Percentiles rank a stretch among this genome's conserved stretches.
Evolutionary conservation across 139 green algal genomes (phyloP).

Genomic region (Chlorella sp.): DNA sequence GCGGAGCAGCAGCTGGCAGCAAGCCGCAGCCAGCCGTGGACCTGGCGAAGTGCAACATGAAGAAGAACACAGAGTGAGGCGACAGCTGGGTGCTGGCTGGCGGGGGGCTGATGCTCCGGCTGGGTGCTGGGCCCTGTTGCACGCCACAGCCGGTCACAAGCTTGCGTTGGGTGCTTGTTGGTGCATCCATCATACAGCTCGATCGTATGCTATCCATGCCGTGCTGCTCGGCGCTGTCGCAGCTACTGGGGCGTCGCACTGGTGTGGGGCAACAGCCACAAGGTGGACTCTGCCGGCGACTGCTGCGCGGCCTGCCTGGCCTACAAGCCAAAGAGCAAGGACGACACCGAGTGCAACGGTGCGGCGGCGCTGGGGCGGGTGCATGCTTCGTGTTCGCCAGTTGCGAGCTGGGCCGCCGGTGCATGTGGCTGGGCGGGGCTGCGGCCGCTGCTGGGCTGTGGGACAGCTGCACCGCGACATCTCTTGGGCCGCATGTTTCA

Average conservation of each 20-base stretch:
- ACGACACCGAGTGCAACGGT: slow-evolving; percentile 77
- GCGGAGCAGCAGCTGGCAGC: neutral
- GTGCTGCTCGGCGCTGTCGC: slow-evolving; percentile 12
- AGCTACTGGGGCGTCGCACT: slow-evolving; percentile 87
- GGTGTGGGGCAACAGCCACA: slow-evolving; percentile 67
- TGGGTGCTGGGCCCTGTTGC: neutral
- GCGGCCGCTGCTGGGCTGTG: no score
- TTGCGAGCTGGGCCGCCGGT: no score
- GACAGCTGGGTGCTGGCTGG: neutral
- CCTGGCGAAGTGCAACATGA: slow-evolving; percentile 9
- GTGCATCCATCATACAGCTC: neutral
- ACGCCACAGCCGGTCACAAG: no score
- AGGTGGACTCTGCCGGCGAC: slow-evolving; percentile 46
- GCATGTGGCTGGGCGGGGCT: no score
- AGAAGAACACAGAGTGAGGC: slow-evolving; percentile 28
- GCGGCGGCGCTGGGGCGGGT: neutral
- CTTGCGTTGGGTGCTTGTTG: neutral
- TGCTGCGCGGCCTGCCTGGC: slow-evolving; percentile 73
- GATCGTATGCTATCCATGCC: neutral
- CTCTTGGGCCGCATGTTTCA: no score
- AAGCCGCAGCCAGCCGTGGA: neutral
- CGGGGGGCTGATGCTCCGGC: neutral
- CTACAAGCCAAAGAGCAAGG: slow-evolving; percentile 59
- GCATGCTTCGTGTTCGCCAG: no score
- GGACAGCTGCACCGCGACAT: no score